A percentile compares a stretch with the other conserved stretches of the same genome.
Evolutionary conservation across 164 flowering plant genomes (phyloP).

Genomic region (Nelumbo lutea): DNA sequence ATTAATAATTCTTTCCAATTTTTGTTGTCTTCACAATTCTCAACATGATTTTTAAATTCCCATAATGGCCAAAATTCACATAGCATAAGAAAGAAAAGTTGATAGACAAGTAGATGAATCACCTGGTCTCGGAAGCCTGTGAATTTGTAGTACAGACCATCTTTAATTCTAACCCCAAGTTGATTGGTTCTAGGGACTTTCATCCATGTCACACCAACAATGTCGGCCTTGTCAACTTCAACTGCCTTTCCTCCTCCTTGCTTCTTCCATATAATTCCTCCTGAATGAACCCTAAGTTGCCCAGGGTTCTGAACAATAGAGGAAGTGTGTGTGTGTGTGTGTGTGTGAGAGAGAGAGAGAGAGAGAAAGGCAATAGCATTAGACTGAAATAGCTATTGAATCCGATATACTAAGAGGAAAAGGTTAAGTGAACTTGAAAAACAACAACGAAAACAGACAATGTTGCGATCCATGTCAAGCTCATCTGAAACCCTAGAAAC

Average conservation of each 20-base stretch:
- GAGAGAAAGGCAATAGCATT: background rate
- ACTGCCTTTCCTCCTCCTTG: conserved; percentile 90
- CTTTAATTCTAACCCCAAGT: conserved; percentile 68
- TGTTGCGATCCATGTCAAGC: too few species aligned
- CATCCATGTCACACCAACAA: conserved; percentile 78
- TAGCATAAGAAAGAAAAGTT: background rate
- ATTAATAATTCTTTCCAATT: too few species aligned
- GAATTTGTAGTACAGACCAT: conserved; percentile 82
- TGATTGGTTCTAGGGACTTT: conserved; percentile 87
- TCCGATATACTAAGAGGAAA: background rate
- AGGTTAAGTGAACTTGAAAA: background rate
- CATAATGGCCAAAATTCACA: too few species aligned
- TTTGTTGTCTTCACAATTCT: too few species aligned
- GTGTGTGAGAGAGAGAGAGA: background rate
- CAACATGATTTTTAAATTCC: too few species aligned
- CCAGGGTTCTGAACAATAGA: conserved; percentile 65
- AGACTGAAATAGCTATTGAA: background rate
- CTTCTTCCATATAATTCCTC: conserved; percentile 84
- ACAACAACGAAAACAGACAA: background rate
- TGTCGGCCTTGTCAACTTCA: conserved; percentile 69
- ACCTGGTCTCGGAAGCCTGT: conserved; percentile 93
- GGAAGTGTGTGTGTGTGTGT: too few species aligned
- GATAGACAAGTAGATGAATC: background rate
- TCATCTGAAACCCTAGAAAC: conserved; percentile 8
- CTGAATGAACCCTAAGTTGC: conserved; percentile 65